Percentiles rank a stretch among this genome's conserved stretches.
phyloP scores from a whole-genome alignment of 2,329 filamentous ascomycete species.

The Chaetothyriales sp. region DNA sequence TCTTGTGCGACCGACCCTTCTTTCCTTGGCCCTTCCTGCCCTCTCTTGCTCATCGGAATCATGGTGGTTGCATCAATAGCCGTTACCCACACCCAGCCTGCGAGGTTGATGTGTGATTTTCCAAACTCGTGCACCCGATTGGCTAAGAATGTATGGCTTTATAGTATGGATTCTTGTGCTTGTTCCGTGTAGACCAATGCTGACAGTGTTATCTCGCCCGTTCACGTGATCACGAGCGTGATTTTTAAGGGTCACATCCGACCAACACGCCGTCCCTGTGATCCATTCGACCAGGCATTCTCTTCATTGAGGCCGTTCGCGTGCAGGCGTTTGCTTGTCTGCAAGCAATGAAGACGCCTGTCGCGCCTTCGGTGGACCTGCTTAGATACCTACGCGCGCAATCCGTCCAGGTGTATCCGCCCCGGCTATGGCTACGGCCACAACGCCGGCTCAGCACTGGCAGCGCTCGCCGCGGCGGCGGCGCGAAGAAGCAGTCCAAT shows the following conservation, averaged over 20 bases:
- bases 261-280: not conserved
- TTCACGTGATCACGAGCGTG: not conserved
- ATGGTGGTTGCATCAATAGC: no score
- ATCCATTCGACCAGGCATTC: not conserved
- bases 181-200: no score
- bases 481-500: conserved; percentile 1
- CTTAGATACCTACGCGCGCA: conserved; percentile 62
- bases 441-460: conserved; percentile 11
- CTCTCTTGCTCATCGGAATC: no score
- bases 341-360: conserved; percentile 12
- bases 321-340: not conserved
- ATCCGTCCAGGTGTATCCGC: conserved; percentile 30
- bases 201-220: not conserved
- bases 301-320: not conserved
- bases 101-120: no score
- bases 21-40: no score
- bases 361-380: conserved; percentile 41
- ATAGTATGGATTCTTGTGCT: no score
- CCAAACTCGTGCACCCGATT: no score
- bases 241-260: not conserved
- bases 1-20: no score
- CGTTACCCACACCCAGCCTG: no score
- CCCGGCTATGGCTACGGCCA: not conserved
- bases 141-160: no score
- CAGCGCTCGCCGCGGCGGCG: not conserved